Base-by-base conservation (phyloP, 2,329 filamentous ascomycete species). In the Colletotrichum trifolii region DNA sequence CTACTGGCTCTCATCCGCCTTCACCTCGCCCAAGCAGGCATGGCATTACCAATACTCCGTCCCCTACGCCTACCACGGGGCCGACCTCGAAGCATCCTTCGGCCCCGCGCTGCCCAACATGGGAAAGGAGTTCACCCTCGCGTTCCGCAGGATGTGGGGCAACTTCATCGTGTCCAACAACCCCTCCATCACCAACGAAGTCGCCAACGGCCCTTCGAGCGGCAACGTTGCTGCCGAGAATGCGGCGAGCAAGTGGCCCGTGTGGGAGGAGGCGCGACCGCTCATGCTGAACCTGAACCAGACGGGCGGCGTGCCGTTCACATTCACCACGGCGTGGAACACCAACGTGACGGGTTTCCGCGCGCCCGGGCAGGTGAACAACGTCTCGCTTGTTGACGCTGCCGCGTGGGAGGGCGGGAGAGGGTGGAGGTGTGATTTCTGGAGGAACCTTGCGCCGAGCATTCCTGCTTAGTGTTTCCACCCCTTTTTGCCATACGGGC, bases 1-100 rank as follows among this genome's bases (percentile, higher is more conserved):
- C 0, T 87, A 87, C 72, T 87, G 84, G 85, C 73, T 87, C 60
- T 80, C 81, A 2, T 76, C 81, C 40, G 83, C 82, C 3, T 87
- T 79, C 55, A 15, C 60, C 2, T 17, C 10, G 1, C 2, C 35
- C 13, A 47, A 43, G 6, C 11, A 42, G 36, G 75, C 77, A 4
- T 85, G 78, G 75, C 81, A 81, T 46, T 85, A 84, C 68, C 83
- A 86, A 68, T 85, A 79, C 70, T 81, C 79, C 5, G 77, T 82
- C 36, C 74, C 78, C 0, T 77, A 77, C 10, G 77, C 77, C 2
- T 70, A 63, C 8, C 82, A 84, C 71, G 76, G 73, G 17, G 66
- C 73, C 8, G 81, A 84, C 61, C 35, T 80, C 4, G 42, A 49
- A 0, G 78, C 75, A 0, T 78, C 81, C 58, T 76, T 78, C 53